Evolutionary conservation across 1,139 yeast genomes (phyloP).

Genomic region (Candida pseudocylindracea): DNA sequence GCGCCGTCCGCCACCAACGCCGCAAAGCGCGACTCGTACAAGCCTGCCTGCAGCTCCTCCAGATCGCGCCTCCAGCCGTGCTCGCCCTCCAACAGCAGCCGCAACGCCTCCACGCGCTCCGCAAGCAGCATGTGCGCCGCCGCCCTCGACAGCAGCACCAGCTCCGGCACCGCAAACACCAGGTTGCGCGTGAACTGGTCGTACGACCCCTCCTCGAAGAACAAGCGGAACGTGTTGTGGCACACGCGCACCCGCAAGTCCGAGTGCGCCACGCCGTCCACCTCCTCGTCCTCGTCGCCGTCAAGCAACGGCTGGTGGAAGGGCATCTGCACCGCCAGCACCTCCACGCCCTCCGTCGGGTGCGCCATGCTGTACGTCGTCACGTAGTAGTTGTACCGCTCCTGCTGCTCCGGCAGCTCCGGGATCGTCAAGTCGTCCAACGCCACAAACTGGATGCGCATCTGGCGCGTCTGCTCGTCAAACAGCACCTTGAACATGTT

Average conservation of each 20-base stretch:
- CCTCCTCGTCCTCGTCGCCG: conserved; percentile 30
- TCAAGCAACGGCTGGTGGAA: conserved; percentile 43
- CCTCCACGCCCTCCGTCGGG: conserved; percentile 93
- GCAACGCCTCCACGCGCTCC: not conserved
- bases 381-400: conserved; percentile 77
- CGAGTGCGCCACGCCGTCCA: conserved; percentile 46
- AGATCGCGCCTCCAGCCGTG: not conserved
- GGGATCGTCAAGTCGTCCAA: conserved; percentile 72
- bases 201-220: conserved; percentile 62
- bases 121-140: not conserved
- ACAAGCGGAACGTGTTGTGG: conserved; percentile 56
- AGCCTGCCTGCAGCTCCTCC: not conserved
- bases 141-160: not conserved
- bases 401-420: conserved; percentile 55
- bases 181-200: conserved; percentile 56
- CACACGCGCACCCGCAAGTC: conserved; percentile 68
- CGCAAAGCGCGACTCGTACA: too few relatives aligned
- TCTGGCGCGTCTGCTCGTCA: conserved; percentile 26
- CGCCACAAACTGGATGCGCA: conserved; percentile 70
- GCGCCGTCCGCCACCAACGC: too few relatives aligned
- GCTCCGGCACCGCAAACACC: conserved; percentile 8
- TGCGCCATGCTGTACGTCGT: conserved; percentile 87
- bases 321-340: conserved; percentile 54
- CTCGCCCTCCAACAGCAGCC: not conserved
- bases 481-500: conserved; percentile 77